Base-by-base conservation (phyloP, 371 early-diverging fungal genomes). In the Rhizomucor miehei region DNA sequence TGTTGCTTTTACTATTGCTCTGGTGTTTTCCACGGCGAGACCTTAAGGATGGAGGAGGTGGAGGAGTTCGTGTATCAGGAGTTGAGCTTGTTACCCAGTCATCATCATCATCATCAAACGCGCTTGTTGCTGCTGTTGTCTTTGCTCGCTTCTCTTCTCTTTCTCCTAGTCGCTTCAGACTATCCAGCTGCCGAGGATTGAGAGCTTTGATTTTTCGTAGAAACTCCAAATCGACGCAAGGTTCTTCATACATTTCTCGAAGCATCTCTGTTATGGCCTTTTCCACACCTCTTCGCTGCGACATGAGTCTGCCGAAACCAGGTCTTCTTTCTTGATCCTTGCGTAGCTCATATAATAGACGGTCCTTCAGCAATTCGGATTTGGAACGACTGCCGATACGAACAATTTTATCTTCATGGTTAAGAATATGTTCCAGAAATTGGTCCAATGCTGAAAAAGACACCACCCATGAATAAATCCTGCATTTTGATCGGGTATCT, bases 401-500 rank as follows among this genome's bases (percentile, higher is more conserved):
- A 8, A 87, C 75, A 45, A 88, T 74, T 1, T 71, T 48, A 9
- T 73, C 56, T 36, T 73, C 73, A 62, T 68, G 71, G 3, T 60
- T 52, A 36, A 75, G 58, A 20, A 86, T 73, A 36, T 79, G 78
- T 36, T 82, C 83, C 57, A 86, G 54, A 47, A 89, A 89, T 55
- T 88, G 88, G 54, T 89, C 90, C 63, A 89, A 54, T 0, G 90
- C 90, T 68, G 35, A 11, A 49, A 12, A n/a, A n/a, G n/a, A n/a
- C n/a, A n/a, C n/a, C n/a, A n/a, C n/a, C n/a, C n/a, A n/a, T n/a
- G n/a, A n/a, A n/a, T n/a, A n/a, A n/a, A n/a, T n/a, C n/a, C n/a
- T n/a, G n/a, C n/a, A n/a, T n/a, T n/a, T n/a, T n/a, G n/a, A n/a
- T n/a, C n/a, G n/a, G n/a, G n/a, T n/a, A n/a, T n/a, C n/a, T n/a